Evolutionary conservation across 2,329 filamentous ascomycete species (phyloP), one percentile per base, ranked within the genome.

Genomic region (Pseudogymnoascus sp.): DNA sequence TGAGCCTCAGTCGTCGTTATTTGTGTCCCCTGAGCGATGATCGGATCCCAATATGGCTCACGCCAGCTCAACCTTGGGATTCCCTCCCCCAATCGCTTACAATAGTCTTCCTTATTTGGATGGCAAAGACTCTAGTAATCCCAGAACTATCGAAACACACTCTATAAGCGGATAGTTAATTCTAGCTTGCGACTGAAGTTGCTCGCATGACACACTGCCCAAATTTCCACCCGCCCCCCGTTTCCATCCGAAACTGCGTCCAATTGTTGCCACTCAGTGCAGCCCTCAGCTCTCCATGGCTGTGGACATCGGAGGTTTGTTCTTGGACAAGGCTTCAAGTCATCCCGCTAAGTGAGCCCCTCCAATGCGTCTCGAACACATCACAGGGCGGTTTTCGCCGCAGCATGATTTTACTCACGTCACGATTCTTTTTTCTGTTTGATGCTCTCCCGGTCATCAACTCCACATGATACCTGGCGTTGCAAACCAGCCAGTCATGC

Each of bases 331-430:
- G 27, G 27, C 29, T 33, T 29, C 15, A 9, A 33, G 27, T 55
- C 48, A 55, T 31, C 5, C 8, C 48, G 48, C 29, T 33, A 33
- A n/a, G 48, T 7, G n/a, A 18, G 27, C 9, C 48, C 48, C 27
- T 55, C 48, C 48, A 55, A 55, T 55, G 48, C 48, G 29, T 33
- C 48, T 33, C 27, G 29, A 55, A 55, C 48, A 55, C 48, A 55
- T 55, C 48, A 21, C 29, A 31, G n/a, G 45, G n/a, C 29, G 29
- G 33, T 55, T 55, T 29, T 55, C 27, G 27, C 33, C 48, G 15
- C 13, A 10, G 42, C 29, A 33, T 33, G 8, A 33, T 33, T 55
- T 55, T 55, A 33, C 48, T 12, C 27, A 48, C 4, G n/a, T 33
- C 48, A 55, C 29, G 48, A 33, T 18, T 33, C n/a, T 33, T 2